These are phyloP conservation scores for Cladosporium austrohemisphaericum DNA, from an alignment of 2,329 filamentous ascomycete genomes.

Conservation along the genomic window DNA sequence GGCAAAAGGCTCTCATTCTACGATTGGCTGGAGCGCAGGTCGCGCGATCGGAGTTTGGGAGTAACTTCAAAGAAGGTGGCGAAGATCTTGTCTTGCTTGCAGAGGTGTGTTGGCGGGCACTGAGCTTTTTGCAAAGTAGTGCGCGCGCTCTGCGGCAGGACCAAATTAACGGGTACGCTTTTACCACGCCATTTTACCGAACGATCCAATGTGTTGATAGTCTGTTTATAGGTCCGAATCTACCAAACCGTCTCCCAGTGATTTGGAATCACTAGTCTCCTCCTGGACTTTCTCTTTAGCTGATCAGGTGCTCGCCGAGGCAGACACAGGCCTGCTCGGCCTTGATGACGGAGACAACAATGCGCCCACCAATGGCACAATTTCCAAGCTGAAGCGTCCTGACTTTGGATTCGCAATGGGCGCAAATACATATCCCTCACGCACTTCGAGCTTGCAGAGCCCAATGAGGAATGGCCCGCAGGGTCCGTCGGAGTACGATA, in stretches of 20 bases:
- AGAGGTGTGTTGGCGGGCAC: constrained; percentile 76
- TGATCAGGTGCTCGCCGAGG: constrained; percentile 73
- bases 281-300: constrained; percentile 76
- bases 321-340: constrained; percentile 32
- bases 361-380: not conserved
- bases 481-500: constrained; percentile 18
- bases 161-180: constrained; percentile 59
- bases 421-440: constrained; percentile 31
- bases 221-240: constrained; percentile 3
- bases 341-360: not conserved
- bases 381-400: constrained; percentile 17
- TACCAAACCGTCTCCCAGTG: constrained; percentile 1
- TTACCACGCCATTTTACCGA: not conserved
- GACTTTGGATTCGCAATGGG: constrained; percentile 28
- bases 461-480: constrained; percentile 17
- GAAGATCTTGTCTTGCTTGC: constrained; percentile 79
- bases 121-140: constrained; percentile 78
- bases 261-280: constrained; percentile 51
- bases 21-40: constrained; percentile 68
- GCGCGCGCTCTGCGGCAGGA: constrained; percentile 78
- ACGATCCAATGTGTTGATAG: constrained; percentile 6
- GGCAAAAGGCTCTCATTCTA: constrained; percentile 78
- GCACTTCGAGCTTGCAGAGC: constrained; percentile 25
- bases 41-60: constrained; percentile 39
- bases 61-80: constrained; percentile 31